Conservation (phyloP, 163 green algal species). For the Volvox carteri region DNA sequence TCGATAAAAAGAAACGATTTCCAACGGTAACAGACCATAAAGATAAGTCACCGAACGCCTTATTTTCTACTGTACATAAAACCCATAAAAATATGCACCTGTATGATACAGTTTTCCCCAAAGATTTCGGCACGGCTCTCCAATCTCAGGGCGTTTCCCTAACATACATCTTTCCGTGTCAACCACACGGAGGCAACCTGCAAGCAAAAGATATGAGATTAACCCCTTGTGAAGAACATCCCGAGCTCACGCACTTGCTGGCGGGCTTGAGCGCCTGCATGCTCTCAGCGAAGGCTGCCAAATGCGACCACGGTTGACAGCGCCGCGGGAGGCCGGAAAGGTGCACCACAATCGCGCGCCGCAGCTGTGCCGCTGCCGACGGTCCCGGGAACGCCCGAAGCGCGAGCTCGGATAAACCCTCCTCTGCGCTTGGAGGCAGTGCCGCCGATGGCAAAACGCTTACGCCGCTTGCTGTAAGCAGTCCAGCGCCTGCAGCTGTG, state of each 20-base stretch:
- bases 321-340: slow-evolving; percentile 18
- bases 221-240: too few species aligned
- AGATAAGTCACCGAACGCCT: too few species aligned
- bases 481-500: background rate
- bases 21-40: too few species aligned
- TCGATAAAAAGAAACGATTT: too few species aligned
- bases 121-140: too few species aligned
- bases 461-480: background rate
- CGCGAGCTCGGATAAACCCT: slow-evolving; percentile 41
- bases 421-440: background rate
- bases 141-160: too few species aligned
- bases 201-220: too few species aligned
- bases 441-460: background rate
- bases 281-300: slow-evolving; percentile 17
- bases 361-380: slow-evolving; percentile 38
- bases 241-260: background rate
- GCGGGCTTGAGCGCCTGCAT: slow-evolving; percentile 31
- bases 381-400: slow-evolving; percentile 39
- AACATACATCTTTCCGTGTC: too few species aligned
- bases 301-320: slow-evolving; percentile 38
- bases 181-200: too few species aligned
- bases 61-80: too few species aligned
- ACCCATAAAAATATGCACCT: too few species aligned
- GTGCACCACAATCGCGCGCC: slow-evolving; percentile 33
- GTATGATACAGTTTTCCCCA: too few species aligned